Evolutionary conservation across 179 eudicot genomes (phyloP).

Genomic region (Patellifolia procumbens): DNA sequence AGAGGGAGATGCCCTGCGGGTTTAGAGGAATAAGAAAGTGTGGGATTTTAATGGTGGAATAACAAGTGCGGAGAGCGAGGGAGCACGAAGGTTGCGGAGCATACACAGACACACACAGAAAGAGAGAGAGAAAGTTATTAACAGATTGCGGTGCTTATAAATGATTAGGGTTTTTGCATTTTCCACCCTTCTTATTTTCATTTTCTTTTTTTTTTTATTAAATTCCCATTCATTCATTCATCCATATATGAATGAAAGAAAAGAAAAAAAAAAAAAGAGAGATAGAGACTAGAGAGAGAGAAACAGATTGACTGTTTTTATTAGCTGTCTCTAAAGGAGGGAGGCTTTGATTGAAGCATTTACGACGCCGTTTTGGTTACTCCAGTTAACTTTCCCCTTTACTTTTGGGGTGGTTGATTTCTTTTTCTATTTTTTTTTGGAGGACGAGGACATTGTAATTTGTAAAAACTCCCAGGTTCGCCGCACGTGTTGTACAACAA

Average conservation of each 20-base stretch:
- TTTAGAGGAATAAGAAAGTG: conserved; percentile 22
- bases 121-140: conserved; percentile 20
- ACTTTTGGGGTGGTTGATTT: not conserved
- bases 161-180: conserved; percentile 42
- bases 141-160: conserved; percentile 27
- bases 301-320: no score
- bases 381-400: no score
- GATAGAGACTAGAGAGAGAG: no score
- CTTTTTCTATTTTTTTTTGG: not conserved
- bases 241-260: no score
- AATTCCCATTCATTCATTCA: no score
- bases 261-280: no score
- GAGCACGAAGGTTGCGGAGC: conserved; percentile 39
- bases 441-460: not conserved
- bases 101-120: no score
- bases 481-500: not conserved
- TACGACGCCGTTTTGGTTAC: no score
- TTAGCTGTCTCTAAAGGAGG: no score
- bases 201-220: conserved; percentile 5
- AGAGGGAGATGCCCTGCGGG: conserved; percentile 28
- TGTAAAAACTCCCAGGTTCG: not conserved
- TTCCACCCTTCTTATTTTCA: no score
- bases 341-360: no score
- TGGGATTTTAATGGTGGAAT: not conserved
- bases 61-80: conserved; percentile 5